These are phyloP conservation scores for Phaeolepiota aurea DNA, from an alignment of 768 basidiomycete species.

Conservation along the genomic window DNA sequence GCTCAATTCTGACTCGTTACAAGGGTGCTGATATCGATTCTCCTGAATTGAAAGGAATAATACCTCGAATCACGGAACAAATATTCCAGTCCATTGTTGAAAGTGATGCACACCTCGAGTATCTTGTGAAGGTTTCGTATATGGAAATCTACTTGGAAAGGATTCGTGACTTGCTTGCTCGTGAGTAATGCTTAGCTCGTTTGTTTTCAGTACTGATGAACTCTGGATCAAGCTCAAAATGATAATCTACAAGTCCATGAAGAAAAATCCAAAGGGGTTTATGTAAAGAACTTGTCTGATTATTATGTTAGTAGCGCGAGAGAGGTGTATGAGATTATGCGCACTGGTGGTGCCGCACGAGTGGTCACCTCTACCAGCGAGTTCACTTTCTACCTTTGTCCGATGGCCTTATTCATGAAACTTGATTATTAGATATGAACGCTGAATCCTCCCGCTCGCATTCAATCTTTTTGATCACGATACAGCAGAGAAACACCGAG, in stretches of 20 bases:
- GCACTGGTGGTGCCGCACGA: slow-evolving; percentile 85
- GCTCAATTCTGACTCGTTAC: slow-evolving; percentile 8
- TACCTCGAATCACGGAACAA: slow-evolving; percentile 97
- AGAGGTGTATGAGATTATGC: slow-evolving; percentile 99
- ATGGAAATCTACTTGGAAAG: slow-evolving; percentile 99
- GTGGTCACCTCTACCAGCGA: slow-evolving; percentile 92
- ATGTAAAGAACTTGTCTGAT: slow-evolving; percentile 95
- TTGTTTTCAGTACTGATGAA: slow-evolving; percentile 1
- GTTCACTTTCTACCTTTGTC: slow-evolving; percentile 17
- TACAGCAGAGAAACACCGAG: slow-evolving; percentile 94
- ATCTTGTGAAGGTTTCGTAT: slow-evolving; percentile 98
- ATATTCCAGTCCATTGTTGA: slow-evolving; percentile 97
- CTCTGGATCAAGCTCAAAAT: slow-evolving; percentile 63
- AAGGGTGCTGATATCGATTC: slow-evolving; percentile 97
- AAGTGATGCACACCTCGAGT: slow-evolving; percentile 92
- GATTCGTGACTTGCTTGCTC: slow-evolving; percentile 90
- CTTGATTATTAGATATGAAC: slow-evolving; percentile 78
- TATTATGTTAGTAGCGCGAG: slow-evolving; percentile 94
- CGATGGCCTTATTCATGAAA: slow-evolving; percentile 3
- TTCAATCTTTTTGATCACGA: slow-evolving; percentile 97
- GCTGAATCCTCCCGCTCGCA: slow-evolving; percentile 98
- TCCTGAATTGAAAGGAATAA: slow-evolving; percentile 89
- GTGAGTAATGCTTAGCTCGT: slow-evolving; percentile 43
- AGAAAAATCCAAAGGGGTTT: slow-evolving; percentile 95
- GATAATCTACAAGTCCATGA: slow-evolving; percentile 98